Conservation (phyloP, 2,329 filamentous ascomycete genomes). For the Pseudogymnoascus sp. region DNA sequence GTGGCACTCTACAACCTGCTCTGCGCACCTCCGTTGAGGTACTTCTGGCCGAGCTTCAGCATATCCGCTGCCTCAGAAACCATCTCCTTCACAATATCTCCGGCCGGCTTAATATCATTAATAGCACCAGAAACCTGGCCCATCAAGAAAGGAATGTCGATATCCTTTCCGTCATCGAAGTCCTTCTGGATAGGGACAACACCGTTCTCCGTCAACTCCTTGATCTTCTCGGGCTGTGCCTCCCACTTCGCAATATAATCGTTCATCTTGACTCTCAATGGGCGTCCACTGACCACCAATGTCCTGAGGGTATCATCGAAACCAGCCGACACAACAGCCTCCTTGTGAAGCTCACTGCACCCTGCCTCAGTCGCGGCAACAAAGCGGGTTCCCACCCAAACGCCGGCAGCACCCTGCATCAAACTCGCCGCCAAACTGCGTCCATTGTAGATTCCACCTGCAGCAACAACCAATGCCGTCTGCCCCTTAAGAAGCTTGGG, state of each 20-base stretch:
- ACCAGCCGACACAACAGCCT: slow-evolving; percentile 68
- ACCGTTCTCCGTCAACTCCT: slow-evolving; percentile 64
- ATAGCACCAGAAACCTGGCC: slow-evolving; percentile 83
- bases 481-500: slow-evolving; percentile 61
- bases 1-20: slow-evolving; percentile 26
- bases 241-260: slow-evolving; percentile 82
- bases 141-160: slow-evolving; percentile 87
- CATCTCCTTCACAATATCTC: slow-evolving; percentile 84
- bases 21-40: slow-evolving; percentile 39
- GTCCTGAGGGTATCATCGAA: slow-evolving; percentile 78
- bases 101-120: slow-evolving; percentile 68
- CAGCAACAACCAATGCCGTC: slow-evolving; percentile 74
- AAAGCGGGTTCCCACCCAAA: slow-evolving; percentile 93
- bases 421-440: slow-evolving; percentile 70
- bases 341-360: slow-evolving; percentile 74
- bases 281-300: slow-evolving; percentile 72
- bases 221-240: slow-evolving; percentile 62
- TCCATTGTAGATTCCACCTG: slow-evolving; percentile 80
- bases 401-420: slow-evolving; percentile 80
- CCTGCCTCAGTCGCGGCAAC: slow-evolving; percentile 76
- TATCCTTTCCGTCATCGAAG: slow-evolving; percentile 69
- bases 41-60: slow-evolving; percentile 53
- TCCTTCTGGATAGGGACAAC: slow-evolving; percentile 77
- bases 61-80: slow-evolving; percentile 64
- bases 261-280: slow-evolving; percentile 72